Conservation (phyloP, 2,329 filamentous ascomycete species). For the Paraconiothyrium sp. region DNA sequence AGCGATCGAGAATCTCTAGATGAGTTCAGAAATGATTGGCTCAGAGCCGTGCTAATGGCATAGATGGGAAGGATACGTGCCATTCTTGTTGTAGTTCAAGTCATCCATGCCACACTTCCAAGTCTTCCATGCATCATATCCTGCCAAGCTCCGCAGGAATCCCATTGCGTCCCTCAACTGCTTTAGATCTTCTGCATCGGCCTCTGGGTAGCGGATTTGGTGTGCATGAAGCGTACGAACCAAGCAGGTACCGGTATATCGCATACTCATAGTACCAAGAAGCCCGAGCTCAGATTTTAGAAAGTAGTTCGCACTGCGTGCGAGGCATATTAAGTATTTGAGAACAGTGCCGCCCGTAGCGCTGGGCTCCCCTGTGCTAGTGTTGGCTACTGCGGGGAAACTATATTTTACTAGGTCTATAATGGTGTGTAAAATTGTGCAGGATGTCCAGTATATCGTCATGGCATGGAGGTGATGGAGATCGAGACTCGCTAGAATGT, state of each 20-base stretch:
- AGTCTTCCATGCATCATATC: constrained; percentile 2
- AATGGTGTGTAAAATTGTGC: constrained; percentile 16
- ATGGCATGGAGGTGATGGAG: constrained; percentile 17
- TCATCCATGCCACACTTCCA: constrained; percentile 11
- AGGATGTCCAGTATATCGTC: constrained; percentile 25
- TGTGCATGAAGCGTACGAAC: not conserved
- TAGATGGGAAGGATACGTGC: not conserved
- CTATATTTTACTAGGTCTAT: constrained; percentile 9
- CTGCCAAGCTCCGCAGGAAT: not conserved
- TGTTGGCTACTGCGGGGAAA: constrained; percentile 4
- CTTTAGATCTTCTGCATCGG: not conserved
- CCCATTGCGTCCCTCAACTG: not conserved
- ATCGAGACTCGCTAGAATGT: constrained; percentile 15
- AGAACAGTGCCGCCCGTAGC: constrained; percentile 8
- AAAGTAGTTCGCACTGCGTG: constrained; percentile 16
- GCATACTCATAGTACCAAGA: not conserved
- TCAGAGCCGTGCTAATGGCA: not conserved
- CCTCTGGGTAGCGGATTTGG: not conserved
- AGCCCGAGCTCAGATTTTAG: constrained; percentile 7
- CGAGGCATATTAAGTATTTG: constrained; percentile 20
- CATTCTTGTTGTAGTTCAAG: not conserved
- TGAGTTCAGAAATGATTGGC: not conserved
- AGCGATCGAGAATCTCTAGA: not conserved
- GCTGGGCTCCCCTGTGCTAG: not conserved
- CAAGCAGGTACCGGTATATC: not conserved